phyloP scores from a whole-genome alignment of 208 protist species.

The Polymyxa betae region DNA sequence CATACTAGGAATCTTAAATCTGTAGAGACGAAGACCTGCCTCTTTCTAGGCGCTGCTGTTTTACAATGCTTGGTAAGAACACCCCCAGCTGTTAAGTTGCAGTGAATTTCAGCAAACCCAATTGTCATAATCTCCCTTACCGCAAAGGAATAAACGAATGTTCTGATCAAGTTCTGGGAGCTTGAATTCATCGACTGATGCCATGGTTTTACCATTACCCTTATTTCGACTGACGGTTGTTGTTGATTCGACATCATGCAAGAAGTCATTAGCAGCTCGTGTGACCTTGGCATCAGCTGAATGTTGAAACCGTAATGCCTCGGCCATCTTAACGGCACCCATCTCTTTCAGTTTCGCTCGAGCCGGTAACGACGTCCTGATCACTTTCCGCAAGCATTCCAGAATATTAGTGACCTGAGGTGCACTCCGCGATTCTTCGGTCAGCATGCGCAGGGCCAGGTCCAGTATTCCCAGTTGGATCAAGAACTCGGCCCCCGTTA shows the following conservation, averaged over 20 bases:
- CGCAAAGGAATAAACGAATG: constrained; percentile 8
- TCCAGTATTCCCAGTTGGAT: neutral
- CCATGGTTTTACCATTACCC: neutral
- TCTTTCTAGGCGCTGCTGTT: constrained; percentile 2
- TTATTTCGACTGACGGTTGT: neutral
- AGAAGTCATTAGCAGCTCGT: constrained; percentile 3
- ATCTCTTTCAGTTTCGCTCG: neutral
- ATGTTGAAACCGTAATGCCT: constrained; percentile 48
- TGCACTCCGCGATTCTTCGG: neutral
- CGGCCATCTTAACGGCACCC: neutral
- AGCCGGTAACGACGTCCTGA: neutral
- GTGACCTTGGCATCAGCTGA: neutral
- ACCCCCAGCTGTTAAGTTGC: neutral
- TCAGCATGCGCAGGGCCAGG: neutral
- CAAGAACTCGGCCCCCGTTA: neutral
- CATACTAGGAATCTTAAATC: constrained; percentile 33
- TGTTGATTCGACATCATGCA: constrained; percentile 10
- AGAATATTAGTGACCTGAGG: neutral
- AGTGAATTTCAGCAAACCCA: neutral
- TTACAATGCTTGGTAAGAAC: constrained; percentile 37
- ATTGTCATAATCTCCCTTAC: neutral
- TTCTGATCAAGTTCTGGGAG: constrained; percentile 49
- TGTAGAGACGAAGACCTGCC: constrained; percentile 13
- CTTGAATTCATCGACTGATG: constrained; percentile 18
- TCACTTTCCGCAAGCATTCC: constrained; percentile 30